Conservation (phyloP, 768 basidiomycete genomes). For the Pholiota molesta region DNA sequence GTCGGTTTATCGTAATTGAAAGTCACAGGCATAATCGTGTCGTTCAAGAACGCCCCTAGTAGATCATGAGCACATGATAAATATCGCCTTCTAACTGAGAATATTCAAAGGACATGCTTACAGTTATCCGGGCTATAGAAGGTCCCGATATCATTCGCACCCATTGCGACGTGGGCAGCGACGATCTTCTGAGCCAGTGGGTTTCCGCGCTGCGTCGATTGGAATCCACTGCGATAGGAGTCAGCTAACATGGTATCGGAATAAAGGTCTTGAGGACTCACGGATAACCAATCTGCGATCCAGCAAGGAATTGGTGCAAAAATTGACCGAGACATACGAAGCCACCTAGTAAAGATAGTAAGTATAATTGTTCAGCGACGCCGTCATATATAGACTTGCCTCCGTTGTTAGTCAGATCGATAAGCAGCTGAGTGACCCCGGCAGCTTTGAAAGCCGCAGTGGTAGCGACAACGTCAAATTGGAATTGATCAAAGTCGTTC, state of each 20-base stretch:
- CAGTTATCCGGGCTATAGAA: constrained; percentile 60
- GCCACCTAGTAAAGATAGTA: constrained; percentile 43
- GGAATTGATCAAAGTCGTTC: constrained; percentile 53
- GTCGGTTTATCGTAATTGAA: constrained; percentile 50
- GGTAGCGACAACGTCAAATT: constrained; percentile 48
- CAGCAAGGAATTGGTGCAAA: constrained; percentile 59
- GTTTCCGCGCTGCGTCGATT: constrained; percentile 55
- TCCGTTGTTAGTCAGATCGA: constrained; percentile 66
- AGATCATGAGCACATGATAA: background rate
- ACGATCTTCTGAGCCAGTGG: constrained; percentile 63
- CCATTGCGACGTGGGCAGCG: constrained; percentile 49
- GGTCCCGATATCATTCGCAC: constrained; percentile 34
- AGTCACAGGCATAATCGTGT: constrained; percentile 37
- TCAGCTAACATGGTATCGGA: background rate
- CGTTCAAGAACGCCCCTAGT: constrained; percentile 52
- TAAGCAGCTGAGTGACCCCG: constrained; percentile 52
- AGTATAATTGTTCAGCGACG: background rate
- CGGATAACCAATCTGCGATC: constrained; percentile 52
- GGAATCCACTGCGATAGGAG: constrained; percentile 48
- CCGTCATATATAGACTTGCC: constrained; percentile 35
- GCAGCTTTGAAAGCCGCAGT: constrained; percentile 47
- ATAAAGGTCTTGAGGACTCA: constrained; percentile 29
- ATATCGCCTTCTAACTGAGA: background rate
- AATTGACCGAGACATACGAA: constrained; percentile 65
- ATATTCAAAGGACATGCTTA: constrained; percentile 26